Percentiles rank a stretch among this genome's conserved stretches.
phyloP scores from a whole-genome alignment of 768 basidiomycete genomes.

The Lyophyllum semitale region DNA sequence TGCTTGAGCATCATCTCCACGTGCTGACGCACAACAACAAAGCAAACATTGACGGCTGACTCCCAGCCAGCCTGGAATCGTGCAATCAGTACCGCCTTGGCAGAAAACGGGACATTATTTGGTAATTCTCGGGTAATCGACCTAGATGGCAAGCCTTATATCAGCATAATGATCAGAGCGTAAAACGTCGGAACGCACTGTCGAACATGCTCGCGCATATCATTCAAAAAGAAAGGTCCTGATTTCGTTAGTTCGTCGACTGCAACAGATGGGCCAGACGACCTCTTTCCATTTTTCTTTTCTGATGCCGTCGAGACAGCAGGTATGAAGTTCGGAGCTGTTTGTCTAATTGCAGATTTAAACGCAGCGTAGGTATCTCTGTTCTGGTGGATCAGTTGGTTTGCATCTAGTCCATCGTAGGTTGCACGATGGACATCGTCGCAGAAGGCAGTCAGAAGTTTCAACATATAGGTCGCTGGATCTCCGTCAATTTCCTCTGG shows the following conservation, averaged over 20 bases:
- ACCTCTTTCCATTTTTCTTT: conserved; percentile 11
- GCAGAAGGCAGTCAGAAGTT: conserved; percentile 34
- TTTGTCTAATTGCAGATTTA: conserved; percentile 31
- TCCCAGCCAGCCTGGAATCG: conserved; percentile 34
- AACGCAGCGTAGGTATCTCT: conserved; percentile 27
- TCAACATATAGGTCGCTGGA: conserved; percentile 37
- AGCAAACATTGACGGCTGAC: conserved; percentile 21
- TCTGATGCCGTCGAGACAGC: background rate
- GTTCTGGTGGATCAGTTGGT: conserved; percentile 31
- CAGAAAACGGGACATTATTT: conserved; percentile 37
- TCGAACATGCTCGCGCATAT: conserved; percentile 33
- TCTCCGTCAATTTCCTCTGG: conserved; percentile 32
- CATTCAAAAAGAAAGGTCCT: conserved; percentile 27
- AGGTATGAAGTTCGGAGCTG: conserved; percentile 39
- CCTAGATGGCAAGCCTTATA: conserved; percentile 17
- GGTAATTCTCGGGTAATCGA: conserved; percentile 40
- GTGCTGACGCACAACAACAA: conserved; percentile 21
- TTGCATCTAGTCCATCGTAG: conserved; percentile 24
- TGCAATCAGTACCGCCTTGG: conserved; percentile 34
- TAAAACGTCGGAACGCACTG: conserved; percentile 21
- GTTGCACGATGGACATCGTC: conserved; percentile 28
- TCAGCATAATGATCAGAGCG: background rate
- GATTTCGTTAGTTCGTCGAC: conserved; percentile 18
- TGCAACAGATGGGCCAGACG: background rate
- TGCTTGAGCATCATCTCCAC: conserved; percentile 31